These are phyloP conservation scores for Xylaria multiplex DNA, from an alignment of 2,329 filamentous ascomycete genomes.

Conservation along the genomic window DNA sequence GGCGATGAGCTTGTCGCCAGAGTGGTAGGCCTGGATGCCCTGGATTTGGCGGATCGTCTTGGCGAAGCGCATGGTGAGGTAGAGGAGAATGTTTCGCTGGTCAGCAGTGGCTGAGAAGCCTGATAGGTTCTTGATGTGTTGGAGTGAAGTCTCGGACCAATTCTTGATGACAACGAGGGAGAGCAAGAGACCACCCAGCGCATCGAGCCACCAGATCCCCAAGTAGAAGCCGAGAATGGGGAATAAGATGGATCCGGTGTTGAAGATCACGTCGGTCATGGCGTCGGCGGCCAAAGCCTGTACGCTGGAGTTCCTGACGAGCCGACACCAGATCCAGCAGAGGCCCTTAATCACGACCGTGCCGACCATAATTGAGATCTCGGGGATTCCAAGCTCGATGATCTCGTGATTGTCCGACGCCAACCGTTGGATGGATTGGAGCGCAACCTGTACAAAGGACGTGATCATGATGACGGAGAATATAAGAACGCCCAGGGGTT, in stretches of 20 bases:
- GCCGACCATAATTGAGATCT: slow-evolving; percentile 80
- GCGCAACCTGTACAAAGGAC: slow-evolving; percentile 80
- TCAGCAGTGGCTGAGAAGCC: slow-evolving; percentile 82
- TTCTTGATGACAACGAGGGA: slow-evolving; percentile 82
- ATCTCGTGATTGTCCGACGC: slow-evolving; percentile 69
- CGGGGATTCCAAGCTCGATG: slow-evolving; percentile 77
- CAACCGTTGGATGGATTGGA: slow-evolving; percentile 75
- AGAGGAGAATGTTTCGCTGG: slow-evolving; percentile 84
- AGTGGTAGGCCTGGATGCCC: slow-evolving; percentile 84
- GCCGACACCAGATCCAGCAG: slow-evolving; percentile 88
- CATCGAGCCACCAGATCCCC: slow-evolving; percentile 85
- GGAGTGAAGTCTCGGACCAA: slow-evolving; percentile 77
- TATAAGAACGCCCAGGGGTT: slow-evolving; percentile 82
- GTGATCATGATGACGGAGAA: slow-evolving; percentile 90
- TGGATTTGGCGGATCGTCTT: slow-evolving; percentile 88
- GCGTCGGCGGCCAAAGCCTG: slow-evolving; percentile 74
- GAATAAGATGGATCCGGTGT: slow-evolving; percentile 87
- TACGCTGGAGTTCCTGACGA: slow-evolving; percentile 87
- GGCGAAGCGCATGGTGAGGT: slow-evolving; percentile 93
- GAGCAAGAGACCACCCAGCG: slow-evolving; percentile 80
- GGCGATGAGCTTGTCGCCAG: slow-evolving; percentile 85
- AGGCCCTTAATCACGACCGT: slow-evolving; percentile 84
- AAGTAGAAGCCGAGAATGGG: slow-evolving; percentile 81
- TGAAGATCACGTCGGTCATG: slow-evolving; percentile 86
- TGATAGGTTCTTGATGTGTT: slow-evolving; percentile 83